phyloP scores from a whole-genome alignment of 306 rosid genomes.

The Prunus dulcis region DNA sequence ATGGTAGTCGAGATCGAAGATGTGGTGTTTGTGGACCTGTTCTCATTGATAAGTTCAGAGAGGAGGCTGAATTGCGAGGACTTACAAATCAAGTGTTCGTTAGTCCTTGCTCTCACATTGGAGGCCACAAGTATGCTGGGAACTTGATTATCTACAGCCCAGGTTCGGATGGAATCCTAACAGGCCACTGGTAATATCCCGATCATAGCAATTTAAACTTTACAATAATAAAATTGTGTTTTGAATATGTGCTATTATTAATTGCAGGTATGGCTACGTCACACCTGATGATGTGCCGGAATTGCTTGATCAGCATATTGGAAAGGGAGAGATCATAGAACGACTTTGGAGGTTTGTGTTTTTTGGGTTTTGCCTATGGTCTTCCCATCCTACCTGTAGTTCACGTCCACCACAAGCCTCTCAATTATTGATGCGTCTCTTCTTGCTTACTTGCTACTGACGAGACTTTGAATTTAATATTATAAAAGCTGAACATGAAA shows the following conservation, averaged over 20 bases:
- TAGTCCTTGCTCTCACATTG: slow-evolving; percentile 73
- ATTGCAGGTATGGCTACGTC: slow-evolving; percentile 88
- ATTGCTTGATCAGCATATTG: slow-evolving; percentile 81
- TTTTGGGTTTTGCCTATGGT: slow-evolving; percentile 10
- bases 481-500: background rate
- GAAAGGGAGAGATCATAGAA: slow-evolving; percentile 70
- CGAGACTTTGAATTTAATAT: background rate
- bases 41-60: slow-evolving; percentile 60
- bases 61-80: slow-evolving; percentile 63
- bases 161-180: slow-evolving; percentile 53
- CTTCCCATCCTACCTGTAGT: background rate
- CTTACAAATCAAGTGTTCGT: slow-evolving; percentile 60
- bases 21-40: slow-evolving; percentile 96
- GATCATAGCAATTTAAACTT: background rate
- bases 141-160: slow-evolving; percentile 68
- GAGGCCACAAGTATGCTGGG: slow-evolving; percentile 95
- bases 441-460: background rate
- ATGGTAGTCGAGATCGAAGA: slow-evolving; percentile 83
- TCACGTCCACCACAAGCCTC: background rate
- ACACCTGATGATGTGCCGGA: slow-evolving; percentile 83
- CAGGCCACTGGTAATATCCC: slow-evolving; percentile 74
- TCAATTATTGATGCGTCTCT: background rate
- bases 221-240: slow-evolving; percentile 2
- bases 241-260: slow-evolving; percentile 9
- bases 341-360: slow-evolving; percentile 78